Evolutionary conservation across 163 green algal species (phyloP).

Genomic region (Prototheca stagnorum): DNA sequence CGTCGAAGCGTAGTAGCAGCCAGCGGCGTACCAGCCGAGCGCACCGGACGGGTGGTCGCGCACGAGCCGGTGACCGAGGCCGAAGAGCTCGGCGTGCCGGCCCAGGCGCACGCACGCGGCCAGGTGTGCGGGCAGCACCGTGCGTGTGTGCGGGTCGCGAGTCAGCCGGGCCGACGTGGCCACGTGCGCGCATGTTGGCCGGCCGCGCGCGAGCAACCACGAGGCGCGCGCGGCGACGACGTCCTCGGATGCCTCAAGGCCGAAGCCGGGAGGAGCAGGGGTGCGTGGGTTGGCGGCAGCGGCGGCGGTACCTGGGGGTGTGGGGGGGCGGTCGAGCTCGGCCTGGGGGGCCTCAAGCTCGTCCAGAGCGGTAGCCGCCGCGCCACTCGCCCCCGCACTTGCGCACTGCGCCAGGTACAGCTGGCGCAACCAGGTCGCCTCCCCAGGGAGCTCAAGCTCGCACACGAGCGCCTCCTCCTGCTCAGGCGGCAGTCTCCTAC

Average conservation of each 20-base stretch:
- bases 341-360: background rate
- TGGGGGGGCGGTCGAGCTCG: too few species aligned
- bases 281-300: background rate
- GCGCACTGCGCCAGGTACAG: slow-evolving; percentile 32
- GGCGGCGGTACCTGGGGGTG: too few species aligned
- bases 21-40: slow-evolving; percentile 76
- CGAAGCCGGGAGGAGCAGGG: slow-evolving; percentile 19
- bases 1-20: slow-evolving; percentile 79
- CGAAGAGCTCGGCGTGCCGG: slow-evolving; percentile 76
- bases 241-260: slow-evolving; percentile 41
- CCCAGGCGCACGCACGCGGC: slow-evolving; percentile 57
- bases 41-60: slow-evolving; percentile 30
- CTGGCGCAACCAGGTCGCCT: slow-evolving; percentile 57
- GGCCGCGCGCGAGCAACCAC: slow-evolving; percentile 42
- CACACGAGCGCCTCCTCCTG: slow-evolving; percentile 57
- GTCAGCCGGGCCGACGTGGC: slow-evolving; percentile 42
- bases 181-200: slow-evolving; percentile 21
- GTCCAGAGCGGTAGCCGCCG: background rate
- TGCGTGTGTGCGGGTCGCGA: slow-evolving; percentile 38
- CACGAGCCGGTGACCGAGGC: slow-evolving; percentile 32
- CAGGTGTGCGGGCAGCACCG: slow-evolving; percentile 51
- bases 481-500: slow-evolving; percentile 61
- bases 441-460: slow-evolving; percentile 26
- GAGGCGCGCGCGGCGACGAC: slow-evolving; percentile 53
- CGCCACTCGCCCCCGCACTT: background rate